Evolutionary conservation across 2,329 filamentous ascomycete species (phyloP), one percentile per base, ranked within the genome.

Genomic region (Diaporthe batatas): DNA sequence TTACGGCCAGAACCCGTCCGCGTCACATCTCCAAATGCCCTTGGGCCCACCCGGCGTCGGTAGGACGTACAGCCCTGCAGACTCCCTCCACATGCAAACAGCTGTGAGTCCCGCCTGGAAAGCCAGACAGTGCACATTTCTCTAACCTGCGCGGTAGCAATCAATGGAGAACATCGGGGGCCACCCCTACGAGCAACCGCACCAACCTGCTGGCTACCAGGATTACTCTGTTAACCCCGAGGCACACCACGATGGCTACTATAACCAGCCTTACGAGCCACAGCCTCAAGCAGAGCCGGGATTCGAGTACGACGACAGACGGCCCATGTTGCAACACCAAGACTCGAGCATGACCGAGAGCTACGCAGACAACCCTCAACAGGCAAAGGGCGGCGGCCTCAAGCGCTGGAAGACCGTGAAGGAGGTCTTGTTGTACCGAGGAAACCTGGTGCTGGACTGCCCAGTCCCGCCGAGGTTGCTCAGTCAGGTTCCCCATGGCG

Each of bases 341-440:
- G 87, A 89, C 47, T 84, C 85, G 14, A 84, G 86, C 44, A 78
- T 76, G 74, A 83, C 80, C 72, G 84, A 87, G 49, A 80, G 82
- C 1, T 89, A 86, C 77, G 79, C 81, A 62, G 88, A 88, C 70
- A 82, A 85, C 23, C 82, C 83, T 12, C 80, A 80, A 32, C 82
- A 79, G 74, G 80, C 75, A 85, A 80, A 75, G 85, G 76, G 89
- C 85, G 75, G 89, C 85, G 75, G 89, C 6, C 91, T 98, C 77
- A 92, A 94, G 82, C 90, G 96, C 81, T 98, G 94, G 94, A 99
- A 98, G 87, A 99, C 96, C 0, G 96, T 99, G 64, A 99, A 98
- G 84, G 94, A 98, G 85, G 96, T 99, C n/a, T 92, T 97, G 78
- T 84, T 99, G 69, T 99, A 98, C 87, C 93, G 97, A 77, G 96